phyloP scores from a whole-genome alignment of 1,284 basidiomycete species.

The Fomitopsis betulina region DNA sequence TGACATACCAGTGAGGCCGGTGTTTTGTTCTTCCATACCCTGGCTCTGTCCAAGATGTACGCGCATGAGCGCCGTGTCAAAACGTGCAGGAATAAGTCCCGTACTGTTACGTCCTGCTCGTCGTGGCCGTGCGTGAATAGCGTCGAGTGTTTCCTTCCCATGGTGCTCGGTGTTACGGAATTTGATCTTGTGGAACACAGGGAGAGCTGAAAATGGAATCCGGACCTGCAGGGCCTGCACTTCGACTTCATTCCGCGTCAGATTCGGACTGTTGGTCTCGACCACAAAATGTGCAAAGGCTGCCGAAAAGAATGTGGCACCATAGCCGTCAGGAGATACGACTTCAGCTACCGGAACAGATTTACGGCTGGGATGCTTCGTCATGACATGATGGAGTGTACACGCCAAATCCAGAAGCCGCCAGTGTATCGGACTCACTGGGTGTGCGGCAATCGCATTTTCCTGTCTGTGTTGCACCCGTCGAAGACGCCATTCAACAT shows the following conservation, averaged over 20 bases:
- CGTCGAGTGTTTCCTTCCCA: slow-evolving; percentile 8
- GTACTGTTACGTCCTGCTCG: too few relatives aligned
- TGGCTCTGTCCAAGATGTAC: too few relatives aligned
- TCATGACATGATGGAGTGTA: background rate
- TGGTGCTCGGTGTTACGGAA: slow-evolving; percentile 5
- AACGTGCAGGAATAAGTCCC: too few relatives aligned
- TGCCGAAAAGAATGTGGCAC: slow-evolving; percentile 19
- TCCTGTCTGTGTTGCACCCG: too few relatives aligned
- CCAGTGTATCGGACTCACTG: too few relatives aligned
- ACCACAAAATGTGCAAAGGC: slow-evolving; percentile 24
- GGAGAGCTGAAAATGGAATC: slow-evolving; percentile 1
- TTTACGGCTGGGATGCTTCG: background rate
- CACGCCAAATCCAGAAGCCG: background rate
- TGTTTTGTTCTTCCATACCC: too few relatives aligned
- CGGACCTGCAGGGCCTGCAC: background rate
- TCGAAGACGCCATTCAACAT: background rate
- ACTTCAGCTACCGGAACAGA: background rate
- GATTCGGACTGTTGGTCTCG: background rate
- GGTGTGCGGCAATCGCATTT: too few relatives aligned
- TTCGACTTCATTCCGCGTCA: background rate
- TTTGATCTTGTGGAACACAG: slow-evolving; percentile 9
- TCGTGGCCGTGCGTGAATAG: background rate
- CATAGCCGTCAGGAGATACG: background rate
- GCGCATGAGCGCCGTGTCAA: too few relatives aligned
- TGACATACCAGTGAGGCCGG: too few relatives aligned